Base-by-base conservation (phyloP, 208 protist genomes). In the Wallacemonas sp. region DNA sequence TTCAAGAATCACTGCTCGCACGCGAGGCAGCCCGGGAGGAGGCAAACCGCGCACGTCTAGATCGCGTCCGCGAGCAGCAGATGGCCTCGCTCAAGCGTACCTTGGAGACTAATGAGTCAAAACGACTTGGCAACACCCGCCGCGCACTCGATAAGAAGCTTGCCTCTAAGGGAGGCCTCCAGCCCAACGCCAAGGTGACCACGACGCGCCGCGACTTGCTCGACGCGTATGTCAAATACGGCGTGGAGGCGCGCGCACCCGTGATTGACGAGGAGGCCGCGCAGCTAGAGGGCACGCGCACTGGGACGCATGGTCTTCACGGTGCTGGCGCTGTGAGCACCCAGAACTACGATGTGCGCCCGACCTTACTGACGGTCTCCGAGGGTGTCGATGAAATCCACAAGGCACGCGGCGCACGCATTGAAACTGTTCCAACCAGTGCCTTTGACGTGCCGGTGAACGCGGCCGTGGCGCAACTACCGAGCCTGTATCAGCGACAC, bases 321-420 rank as follows among this genome's bases (percentile, higher is more conserved):
- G 53, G 30, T 8, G 22, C 19, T 12, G 30, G 38, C n/a, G 2
- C 41, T 0, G 21, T 27, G 1, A 53, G 33, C 17, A 13, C 21
- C 17, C 36, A 52, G 42, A 57, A 90, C 63, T 97, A 97, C 64
- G 92, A 97, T 73, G 79, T 97, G 1, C 81, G 87, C 1, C 92
- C 92, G 4, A 69, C 83, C 33, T 75, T 97, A 63, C 79, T 97
- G n/a, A 63, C 64, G 1, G 57, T 75, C 15, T 19, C 59, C 46
- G 76, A 75, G 29, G 81, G 87, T 17, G 68, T 90, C 33, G 68
- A 80, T 50, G 81, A 90, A 62, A 66, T 97, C 39, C 85, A 97
- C 24, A 33, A n/a, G 27, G 59, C 50, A 12, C 83, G 78, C 19
- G 76, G 78, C 21, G 63, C 54, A 34, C 61, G 72, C 12, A 77